Base-by-base conservation (phyloP, 2,329 filamentous ascomycete genomes). In the Nothophaeocryptopus gaeumannii region DNA sequence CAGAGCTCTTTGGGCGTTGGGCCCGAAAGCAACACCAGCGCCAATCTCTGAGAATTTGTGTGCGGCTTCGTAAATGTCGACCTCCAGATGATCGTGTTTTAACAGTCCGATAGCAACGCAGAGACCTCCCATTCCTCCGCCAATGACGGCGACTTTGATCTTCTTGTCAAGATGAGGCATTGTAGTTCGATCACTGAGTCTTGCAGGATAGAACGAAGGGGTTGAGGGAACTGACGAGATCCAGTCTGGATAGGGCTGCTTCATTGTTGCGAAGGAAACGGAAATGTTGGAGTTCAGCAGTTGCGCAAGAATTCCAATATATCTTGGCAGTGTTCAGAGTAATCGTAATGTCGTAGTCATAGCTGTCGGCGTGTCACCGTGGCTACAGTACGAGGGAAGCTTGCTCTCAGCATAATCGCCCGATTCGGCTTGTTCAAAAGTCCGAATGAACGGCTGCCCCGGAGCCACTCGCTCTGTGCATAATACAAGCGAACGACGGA, bases 1-100 rank as follows among this genome's bases (percentile, higher is more conserved):
- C 4, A 46, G 12, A 29, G 32, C 32, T 31, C 29, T n/a, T 14
- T 38, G 33, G 11, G 44, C 34, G 10, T 46, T 46, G 2, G 44
- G 32, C 12, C 13, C 35, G 12, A 46, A 16, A 15, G 34, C 35
- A 14, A 77, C 74, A 0, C 74, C 75, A 0, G 73, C 74, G 1
- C 74, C 74, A 7, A 74, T 69, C 54, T 77, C 74, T 26, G 72
- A 60, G 12, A 77, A 58, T 14, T 71, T 61, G 4, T 53, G 63
- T 1, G 72, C 73, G 46, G 75, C 68, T 50, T 78, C 75, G 39
- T 41, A 41, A 26, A 41, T 31, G 13, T 41, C n/a, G n/a, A 41
- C 39, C 8, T 41, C 39, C 20, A 41, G 20, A 12, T 41, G 20
- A 10, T 20, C 11, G 20, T 31, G 12, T 32, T 41, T 31, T 5